These are phyloP conservation scores for Rhodotorula sp. DNA, from an alignment of 1,284 basidiomycete genomes.

Conservation along the genomic window DNA sequence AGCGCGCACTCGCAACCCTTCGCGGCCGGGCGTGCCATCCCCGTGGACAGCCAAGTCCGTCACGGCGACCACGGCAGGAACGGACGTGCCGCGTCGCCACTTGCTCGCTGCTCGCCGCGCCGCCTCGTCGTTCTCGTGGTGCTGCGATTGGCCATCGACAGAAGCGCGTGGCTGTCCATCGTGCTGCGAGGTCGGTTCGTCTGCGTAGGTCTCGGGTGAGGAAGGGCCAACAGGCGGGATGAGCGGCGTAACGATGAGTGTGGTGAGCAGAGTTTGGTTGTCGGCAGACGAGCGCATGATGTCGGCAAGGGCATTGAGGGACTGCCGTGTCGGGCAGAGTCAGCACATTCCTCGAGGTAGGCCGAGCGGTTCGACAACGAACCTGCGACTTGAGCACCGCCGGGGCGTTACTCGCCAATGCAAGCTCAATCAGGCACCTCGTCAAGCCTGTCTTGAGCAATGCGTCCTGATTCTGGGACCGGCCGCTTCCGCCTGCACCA, in stretches of 20 bases:
- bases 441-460: conserved; percentile 62
- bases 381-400: conserved; percentile 80
- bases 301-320: conserved; percentile 73
- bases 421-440: conserved; percentile 80
- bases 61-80: conserved; percentile 51
- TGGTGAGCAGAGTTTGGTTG: conserved; percentile 56
- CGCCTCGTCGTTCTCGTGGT: background rate
- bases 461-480: conserved; percentile 50
- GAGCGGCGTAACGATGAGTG: conserved; percentile 51
- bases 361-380: conserved; percentile 6
- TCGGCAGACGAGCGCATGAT: conserved; percentile 51
- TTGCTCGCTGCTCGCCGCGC: conserved; percentile 15
- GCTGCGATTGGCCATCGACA: background rate
- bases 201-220: conserved; percentile 14
- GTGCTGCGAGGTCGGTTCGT: conserved; percentile 21
- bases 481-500: conserved; percentile 48
- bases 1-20: conserved; percentile 49
- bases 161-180: conserved; percentile 44
- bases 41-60: conserved; percentile 47
- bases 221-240: conserved; percentile 44
- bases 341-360: background rate
- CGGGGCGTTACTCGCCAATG: conserved; percentile 88
- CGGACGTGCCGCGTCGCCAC: conserved; percentile 42
- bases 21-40: conserved; percentile 46
- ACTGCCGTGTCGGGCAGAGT: conserved; percentile 50